phyloP scores from a whole-genome alignment of 148 eudicot species.

The Vaccinium vitisidaea region DNA sequence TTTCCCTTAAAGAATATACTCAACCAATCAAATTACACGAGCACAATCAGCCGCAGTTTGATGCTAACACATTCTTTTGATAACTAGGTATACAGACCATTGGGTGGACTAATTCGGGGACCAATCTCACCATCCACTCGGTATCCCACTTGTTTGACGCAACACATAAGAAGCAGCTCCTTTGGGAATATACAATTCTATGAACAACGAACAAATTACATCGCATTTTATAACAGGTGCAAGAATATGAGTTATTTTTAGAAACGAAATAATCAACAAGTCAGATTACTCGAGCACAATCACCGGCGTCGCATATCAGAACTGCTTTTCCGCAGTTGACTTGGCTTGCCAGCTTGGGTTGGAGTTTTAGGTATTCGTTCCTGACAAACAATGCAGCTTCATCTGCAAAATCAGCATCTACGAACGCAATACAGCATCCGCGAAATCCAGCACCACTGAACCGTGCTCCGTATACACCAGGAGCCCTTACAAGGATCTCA shows the following conservation, averaged over 20 bases:
- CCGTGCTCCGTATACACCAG: constrained; percentile 82
- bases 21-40: not conserved
- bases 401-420: constrained; percentile 52
- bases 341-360: constrained; percentile 64
- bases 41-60: not conserved
- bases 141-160: not conserved
- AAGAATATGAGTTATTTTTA: not conserved
- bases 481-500: constrained; percentile 74
- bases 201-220: not conserved
- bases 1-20: not conserved
- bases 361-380: constrained; percentile 58
- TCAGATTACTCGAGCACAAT: constrained; percentile 71
- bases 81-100: not conserved
- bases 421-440: constrained; percentile 92
- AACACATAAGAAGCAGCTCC: not conserved
- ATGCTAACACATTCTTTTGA: not conserved
- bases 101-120: not conserved
- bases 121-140: not conserved
- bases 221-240: not conserved
- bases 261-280: not conserved
- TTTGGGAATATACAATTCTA: not conserved
- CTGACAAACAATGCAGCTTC: constrained; percentile 66
- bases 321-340: constrained; percentile 48
- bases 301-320: constrained; percentile 72
- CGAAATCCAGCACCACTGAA: constrained; percentile 99